Conservation (phyloP, 2,329 filamentous ascomycete species). For the Parascedosporium putredinis region DNA sequence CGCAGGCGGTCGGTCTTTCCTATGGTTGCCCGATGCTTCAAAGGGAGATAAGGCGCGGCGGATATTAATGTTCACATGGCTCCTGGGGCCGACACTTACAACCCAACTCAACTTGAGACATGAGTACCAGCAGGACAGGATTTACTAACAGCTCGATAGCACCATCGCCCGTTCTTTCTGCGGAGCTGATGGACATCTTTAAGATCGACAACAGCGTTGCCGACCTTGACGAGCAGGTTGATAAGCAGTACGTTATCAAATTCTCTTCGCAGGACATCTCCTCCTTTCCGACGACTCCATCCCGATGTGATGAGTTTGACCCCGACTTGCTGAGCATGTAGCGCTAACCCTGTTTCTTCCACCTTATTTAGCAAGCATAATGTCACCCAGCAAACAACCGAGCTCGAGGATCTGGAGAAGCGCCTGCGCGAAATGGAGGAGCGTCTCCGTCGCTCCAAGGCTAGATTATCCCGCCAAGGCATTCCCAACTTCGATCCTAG, state of each 20-base stretch:
- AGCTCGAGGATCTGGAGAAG: constrained; percentile 78
- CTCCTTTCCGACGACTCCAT: too few relatives aligned
- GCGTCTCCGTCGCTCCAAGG: constrained; percentile 42
- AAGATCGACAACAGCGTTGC: constrained; percentile 71
- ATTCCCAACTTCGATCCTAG: constrained; percentile 8
- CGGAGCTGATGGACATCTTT: constrained; percentile 81
- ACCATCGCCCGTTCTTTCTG: constrained; percentile 80
- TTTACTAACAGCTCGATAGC: constrained; percentile 32
- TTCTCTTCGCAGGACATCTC: constrained; percentile 4
- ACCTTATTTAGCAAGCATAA: constrained; percentile 59
- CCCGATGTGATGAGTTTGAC: too few relatives aligned
- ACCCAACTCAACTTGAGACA: too few relatives aligned
- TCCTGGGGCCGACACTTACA: too few relatives aligned
- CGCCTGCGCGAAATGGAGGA: constrained; percentile 78
- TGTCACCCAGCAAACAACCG: constrained; percentile 61
- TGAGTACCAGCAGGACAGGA: too few relatives aligned
- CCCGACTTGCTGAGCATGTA: too few relatives aligned
- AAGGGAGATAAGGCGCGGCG: too few relatives aligned
- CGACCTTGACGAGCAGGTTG: constrained; percentile 62
- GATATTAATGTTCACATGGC: background rate
- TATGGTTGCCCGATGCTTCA: too few relatives aligned
- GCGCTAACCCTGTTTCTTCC: background rate
- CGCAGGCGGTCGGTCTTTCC: too few relatives aligned
- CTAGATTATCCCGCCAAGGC: background rate
- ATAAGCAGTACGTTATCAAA: constrained; percentile 59